Evolutionary conservation across 176 grass and related monocot genomes (phyloP).

Genomic region (Urochloa ruziziensis): DNA sequence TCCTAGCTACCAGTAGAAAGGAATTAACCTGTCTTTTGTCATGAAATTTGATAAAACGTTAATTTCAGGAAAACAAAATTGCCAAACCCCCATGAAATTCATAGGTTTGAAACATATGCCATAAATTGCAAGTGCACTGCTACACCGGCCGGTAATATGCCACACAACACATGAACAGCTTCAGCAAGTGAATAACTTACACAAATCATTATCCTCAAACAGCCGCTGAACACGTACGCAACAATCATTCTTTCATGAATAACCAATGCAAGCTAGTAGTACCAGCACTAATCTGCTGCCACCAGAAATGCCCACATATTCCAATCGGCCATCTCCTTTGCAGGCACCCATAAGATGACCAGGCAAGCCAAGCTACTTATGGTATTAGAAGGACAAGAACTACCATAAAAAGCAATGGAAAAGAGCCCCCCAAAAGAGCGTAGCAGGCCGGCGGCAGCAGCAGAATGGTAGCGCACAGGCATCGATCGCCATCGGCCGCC

Average conservation of each 20-base stretch:
- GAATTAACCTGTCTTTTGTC: too few species aligned
- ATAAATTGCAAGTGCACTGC: not conserved
- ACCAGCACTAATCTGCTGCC: not conserved
- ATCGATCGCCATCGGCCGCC: not conserved
- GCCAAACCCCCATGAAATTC: not conserved
- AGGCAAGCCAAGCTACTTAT: constrained; percentile 52
- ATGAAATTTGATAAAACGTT: too few species aligned
- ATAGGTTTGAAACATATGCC: not conserved
- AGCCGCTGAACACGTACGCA: not conserved
- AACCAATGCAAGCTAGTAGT: not conserved
- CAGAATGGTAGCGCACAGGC: not conserved
- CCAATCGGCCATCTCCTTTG: constrained; percentile 2
- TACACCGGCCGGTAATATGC: too few species aligned
- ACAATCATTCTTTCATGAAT: not conserved
- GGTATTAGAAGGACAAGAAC: constrained; percentile 37
- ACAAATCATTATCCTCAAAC: not conserved
- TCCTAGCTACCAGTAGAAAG: too few species aligned
- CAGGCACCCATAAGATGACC: constrained; percentile 12
- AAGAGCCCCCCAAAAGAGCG: constrained; percentile 37
- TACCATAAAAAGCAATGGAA: constrained; percentile 74
- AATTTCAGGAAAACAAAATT: too few species aligned
- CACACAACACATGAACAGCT: not conserved
- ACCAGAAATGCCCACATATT: constrained; percentile 12
- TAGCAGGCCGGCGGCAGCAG: not conserved
- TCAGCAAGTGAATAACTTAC: not conserved